phyloP scores from a whole-genome alignment of 768 basidiomycete species.

The Steccherinum ochraceum region DNA sequence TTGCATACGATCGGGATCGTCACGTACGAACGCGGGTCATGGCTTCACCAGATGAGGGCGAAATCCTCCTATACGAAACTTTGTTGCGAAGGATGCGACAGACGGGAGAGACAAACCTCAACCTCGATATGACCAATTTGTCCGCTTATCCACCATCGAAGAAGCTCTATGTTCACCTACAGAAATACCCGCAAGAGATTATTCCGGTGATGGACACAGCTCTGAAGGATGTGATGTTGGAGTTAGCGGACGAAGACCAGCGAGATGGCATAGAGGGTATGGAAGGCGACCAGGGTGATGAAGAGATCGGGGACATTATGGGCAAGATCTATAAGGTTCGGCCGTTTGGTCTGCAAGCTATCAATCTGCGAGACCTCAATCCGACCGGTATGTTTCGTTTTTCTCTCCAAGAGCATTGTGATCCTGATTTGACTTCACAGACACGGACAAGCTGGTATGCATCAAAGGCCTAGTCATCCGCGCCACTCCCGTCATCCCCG shows the following conservation, averaged over 20 bases:
- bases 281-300: slow-evolving; percentile 68
- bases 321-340: slow-evolving; percentile 87
- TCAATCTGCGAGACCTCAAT: slow-evolving; percentile 95
- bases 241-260: slow-evolving; percentile 78
- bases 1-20: slow-evolving; percentile 59
- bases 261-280: slow-evolving; percentile 66
- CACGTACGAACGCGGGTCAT: slow-evolving; percentile 46
- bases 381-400: slow-evolving; percentile 60
- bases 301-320: slow-evolving; percentile 86
- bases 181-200: slow-evolving; percentile 95
- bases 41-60: slow-evolving; percentile 58
- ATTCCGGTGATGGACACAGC: slow-evolving; percentile 97
- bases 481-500: slow-evolving; percentile 95
- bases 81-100: slow-evolving; percentile 84
- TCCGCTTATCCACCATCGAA: slow-evolving; percentile 78
- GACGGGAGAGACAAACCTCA: slow-evolving; percentile 90
- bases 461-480: slow-evolving; percentile 98
- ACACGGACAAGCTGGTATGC: slow-evolving; percentile 95
- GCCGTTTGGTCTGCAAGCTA: slow-evolving; percentile 75
- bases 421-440: slow-evolving; percentile 47
- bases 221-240: slow-evolving; percentile 88
- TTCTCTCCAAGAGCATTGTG: not conserved
- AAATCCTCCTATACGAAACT: slow-evolving; percentile 66
- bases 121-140: slow-evolving; percentile 83
- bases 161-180: slow-evolving; percentile 78